Percentiles rank a stretch among this genome's conserved stretches.
Conservation (phyloP, 78 protist species). For the Polysphondylium violaceum region DNA sequence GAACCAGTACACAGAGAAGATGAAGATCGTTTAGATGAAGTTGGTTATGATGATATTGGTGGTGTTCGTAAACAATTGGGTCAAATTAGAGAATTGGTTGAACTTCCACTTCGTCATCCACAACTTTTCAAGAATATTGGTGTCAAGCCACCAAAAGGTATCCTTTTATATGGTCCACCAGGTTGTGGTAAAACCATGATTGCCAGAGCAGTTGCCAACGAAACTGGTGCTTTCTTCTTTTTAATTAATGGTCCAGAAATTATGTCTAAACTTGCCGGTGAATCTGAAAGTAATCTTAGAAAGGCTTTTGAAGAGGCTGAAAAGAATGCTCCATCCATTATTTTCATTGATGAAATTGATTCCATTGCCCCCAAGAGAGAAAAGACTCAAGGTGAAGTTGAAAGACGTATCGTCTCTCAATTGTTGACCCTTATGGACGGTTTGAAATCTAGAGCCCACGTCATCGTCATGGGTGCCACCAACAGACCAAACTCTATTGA, state of each 20-base stretch:
- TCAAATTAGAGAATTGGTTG: slow-evolving; percentile 99
- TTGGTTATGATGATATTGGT: slow-evolving; percentile 99
- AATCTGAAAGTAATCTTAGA: slow-evolving; percentile 98
- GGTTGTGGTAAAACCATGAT: slow-evolving; percentile 99
- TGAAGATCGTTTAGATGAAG: slow-evolving; percentile 90
- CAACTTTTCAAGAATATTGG: slow-evolving; percentile 98
- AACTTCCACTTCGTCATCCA: slow-evolving; percentile 99
- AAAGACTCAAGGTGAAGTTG: slow-evolving; percentile 99
- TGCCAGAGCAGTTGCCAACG: slow-evolving; percentile 99
- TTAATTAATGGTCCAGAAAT: slow-evolving; percentile 99
- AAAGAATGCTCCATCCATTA: slow-evolving; percentile 99
- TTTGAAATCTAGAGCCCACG: slow-evolving; percentile 97
- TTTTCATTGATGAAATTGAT: slow-evolving; percentile 99
- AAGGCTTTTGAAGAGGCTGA: slow-evolving; percentile 99
- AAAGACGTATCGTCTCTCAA: slow-evolving; percentile 99
- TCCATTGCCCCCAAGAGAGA: slow-evolving; percentile 99
- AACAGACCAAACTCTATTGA: slow-evolving; percentile 99
- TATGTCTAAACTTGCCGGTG: slow-evolving; percentile 99
- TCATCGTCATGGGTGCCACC: slow-evolving; percentile 99
- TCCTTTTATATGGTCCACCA: slow-evolving; percentile 99
- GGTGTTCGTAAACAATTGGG: slow-evolving; percentile 99
- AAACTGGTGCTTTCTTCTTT: slow-evolving; percentile 99
- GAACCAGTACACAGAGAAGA: slow-evolving; percentile 99
- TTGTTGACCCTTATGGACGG: slow-evolving; percentile 99
- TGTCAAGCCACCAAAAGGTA: slow-evolving; percentile 97